Conservation (phyloP, 1,139 yeast species). For the Candida glucosophila region DNA sequence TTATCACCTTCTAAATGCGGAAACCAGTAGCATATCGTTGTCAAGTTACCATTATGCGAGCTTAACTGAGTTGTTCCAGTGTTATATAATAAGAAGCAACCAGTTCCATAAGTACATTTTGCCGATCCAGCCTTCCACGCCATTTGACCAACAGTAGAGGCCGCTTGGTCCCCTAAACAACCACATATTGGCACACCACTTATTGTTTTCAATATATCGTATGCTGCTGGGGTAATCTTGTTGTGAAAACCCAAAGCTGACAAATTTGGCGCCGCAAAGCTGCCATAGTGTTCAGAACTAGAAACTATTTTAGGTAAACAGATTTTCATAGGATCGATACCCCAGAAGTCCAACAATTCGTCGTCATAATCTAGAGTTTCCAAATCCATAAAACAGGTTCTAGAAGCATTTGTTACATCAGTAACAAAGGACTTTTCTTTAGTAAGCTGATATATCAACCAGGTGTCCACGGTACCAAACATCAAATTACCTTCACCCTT, state of each 20-base stretch:
- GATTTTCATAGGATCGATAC: conserved; percentile 62
- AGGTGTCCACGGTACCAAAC: conserved; percentile 93
- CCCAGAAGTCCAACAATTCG: conserved; percentile 70
- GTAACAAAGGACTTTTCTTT: conserved; percentile 66
- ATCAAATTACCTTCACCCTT: conserved; percentile 63
- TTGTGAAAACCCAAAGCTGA: conserved; percentile 43
- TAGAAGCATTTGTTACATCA: conserved; percentile 85
- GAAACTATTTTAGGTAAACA: conserved; percentile 74
- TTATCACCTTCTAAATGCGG: conserved; percentile 49
- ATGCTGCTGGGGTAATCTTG: conserved; percentile 43
- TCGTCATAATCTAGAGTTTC: conserved; percentile 70
- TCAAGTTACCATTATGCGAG: conserved; percentile 73
- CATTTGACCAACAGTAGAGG: conserved; percentile 88
- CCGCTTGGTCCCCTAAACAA: conserved; percentile 90
- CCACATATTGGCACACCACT: conserved; percentile 74
- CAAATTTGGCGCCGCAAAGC: conserved; percentile 52
- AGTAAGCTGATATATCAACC: conserved; percentile 85
- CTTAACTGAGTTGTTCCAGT: conserved; percentile 65
- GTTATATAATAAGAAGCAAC: conserved; percentile 84
- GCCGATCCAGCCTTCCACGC: conserved; percentile 82
- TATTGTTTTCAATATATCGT: conserved; percentile 40
- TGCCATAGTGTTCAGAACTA: conserved; percentile 73
- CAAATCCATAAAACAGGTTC: conserved; percentile 87
- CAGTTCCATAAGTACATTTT: conserved; percentile 96
- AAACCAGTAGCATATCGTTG: conserved; percentile 88